A percentile compares a stretch with the other conserved stretches of the same genome.
Conservation (phyloP, 345 rosid genomes). For the Brassica rapa region DNA sequence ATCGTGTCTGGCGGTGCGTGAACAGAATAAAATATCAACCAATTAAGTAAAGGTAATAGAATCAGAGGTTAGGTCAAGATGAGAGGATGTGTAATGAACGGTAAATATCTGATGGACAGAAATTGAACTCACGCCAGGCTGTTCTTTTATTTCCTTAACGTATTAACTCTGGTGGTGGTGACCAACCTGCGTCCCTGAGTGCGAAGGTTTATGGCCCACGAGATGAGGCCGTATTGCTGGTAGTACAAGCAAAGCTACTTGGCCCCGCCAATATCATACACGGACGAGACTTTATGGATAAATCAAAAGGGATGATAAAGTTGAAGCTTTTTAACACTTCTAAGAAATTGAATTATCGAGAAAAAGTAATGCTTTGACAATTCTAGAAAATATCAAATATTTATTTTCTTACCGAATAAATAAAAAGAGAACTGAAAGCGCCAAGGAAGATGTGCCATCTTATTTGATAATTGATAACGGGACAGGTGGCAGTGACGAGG, state of each 20-base stretch:
- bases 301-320: conserved; percentile 5
- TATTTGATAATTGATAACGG: no score
- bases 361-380: background rate
- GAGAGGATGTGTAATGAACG: conserved; percentile 9
- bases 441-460: no score
- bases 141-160: conserved; percentile 8
- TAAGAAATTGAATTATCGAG: background rate
- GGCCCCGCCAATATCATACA: conserved; percentile 34
- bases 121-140: conserved; percentile 28
- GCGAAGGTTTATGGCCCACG: conserved; percentile 29
- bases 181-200: conserved; percentile 33
- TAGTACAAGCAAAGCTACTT: conserved; percentile 19
- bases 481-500: no score
- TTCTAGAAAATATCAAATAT: background rate
- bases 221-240: conserved; percentile 26
- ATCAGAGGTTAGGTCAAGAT: conserved; percentile 28
- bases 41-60: background rate
- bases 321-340: background rate
- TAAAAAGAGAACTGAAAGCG: background rate
- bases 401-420: background rate
- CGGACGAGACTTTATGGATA: conserved; percentile 19
- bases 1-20: background rate
- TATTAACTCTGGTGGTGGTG: conserved; percentile 29
- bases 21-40: background rate
- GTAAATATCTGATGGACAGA: conserved; percentile 6